These are phyloP conservation scores for Orobanche coerulescens DNA, from an alignment of 257 asterid genomes.

Conservation along the genomic window DNA sequence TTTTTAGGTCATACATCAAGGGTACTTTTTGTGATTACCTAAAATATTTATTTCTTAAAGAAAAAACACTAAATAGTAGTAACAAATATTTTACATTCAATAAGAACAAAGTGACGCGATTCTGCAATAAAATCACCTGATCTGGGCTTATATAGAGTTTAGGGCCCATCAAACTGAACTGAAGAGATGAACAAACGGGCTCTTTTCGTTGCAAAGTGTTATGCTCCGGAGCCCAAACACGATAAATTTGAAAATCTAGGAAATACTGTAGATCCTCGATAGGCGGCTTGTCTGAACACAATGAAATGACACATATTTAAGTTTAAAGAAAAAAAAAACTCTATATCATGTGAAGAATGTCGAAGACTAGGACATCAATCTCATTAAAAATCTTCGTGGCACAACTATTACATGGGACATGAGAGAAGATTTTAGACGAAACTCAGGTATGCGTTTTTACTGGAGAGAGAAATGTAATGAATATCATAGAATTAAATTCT, in stretches of 20 bases:
- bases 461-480: background rate
- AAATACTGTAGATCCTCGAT: slow-evolving; percentile 98
- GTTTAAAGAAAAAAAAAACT: background rate
- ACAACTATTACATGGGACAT: background rate
- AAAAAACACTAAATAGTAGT: background rate
- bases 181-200: slow-evolving; percentile 86
- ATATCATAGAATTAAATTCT: slow-evolving; percentile 25
- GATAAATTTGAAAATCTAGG: slow-evolving; percentile 89
- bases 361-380: background rate
- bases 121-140: slow-evolving; percentile 53
- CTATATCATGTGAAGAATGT: background rate
- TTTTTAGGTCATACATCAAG: too few relatives aligned
- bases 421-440: background rate
- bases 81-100: background rate
- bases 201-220: slow-evolving; percentile 80
- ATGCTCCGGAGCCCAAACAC: slow-evolving; percentile 97
- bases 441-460: background rate
- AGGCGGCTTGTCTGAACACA: slow-evolving; percentile 87
- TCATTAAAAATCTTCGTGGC: background rate
- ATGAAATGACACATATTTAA: slow-evolving; percentile 3
- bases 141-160: slow-evolving; percentile 90
- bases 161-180: slow-evolving; percentile 98
- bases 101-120: slow-evolving; percentile 1
- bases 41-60: background rate
- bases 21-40: background rate